A percentile compares a stretch with the other conserved stretches of the same genome.
Evolutionary conservation across 371 early-diverging fungal genomes (phyloP).

Genomic region (Entomophthora muscae): DNA sequence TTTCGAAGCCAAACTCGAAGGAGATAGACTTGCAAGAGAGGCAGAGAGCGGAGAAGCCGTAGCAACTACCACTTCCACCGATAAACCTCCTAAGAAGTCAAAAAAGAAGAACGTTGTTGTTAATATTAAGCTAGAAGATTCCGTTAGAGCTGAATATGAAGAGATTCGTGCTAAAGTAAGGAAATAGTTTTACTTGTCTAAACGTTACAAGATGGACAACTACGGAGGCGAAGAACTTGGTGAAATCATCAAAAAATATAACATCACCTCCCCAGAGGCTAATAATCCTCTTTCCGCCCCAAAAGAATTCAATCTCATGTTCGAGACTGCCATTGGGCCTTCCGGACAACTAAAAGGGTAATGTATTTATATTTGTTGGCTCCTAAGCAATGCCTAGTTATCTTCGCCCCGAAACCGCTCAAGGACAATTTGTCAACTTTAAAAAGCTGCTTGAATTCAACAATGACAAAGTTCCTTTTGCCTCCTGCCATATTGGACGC

Average conservation of each 20-base stretch:
- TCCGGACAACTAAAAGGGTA: slow-evolving; percentile 87
- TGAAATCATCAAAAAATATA: slow-evolving; percentile 67
- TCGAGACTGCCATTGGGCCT: slow-evolving; percentile 95
- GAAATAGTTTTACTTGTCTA: neutral
- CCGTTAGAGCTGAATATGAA: slow-evolving; percentile 50
- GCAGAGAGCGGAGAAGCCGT: slow-evolving; percentile 21
- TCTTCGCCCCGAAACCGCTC: slow-evolving; percentile 99
- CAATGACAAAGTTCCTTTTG: slow-evolving; percentile 98
- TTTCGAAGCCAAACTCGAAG: slow-evolving; percentile 74
- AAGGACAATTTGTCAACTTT: slow-evolving; percentile 99
- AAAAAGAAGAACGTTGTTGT: slow-evolving; percentile 51
- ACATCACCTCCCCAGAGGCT: slow-evolving; percentile 84
- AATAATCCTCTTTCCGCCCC: slow-evolving; percentile 83
- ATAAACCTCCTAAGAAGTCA: slow-evolving; percentile 37
- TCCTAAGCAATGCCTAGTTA: slow-evolving; percentile 48
- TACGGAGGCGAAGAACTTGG: slow-evolving; percentile 74
- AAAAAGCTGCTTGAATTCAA: slow-evolving; percentile 94
- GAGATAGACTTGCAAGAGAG: slow-evolving; percentile 51
- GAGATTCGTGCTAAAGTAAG: slow-evolving; percentile 67
- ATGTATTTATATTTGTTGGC: slow-evolving; percentile 8
- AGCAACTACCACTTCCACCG: slow-evolving; percentile 16
- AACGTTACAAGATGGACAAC: slow-evolving; percentile 62
- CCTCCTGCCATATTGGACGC: slow-evolving; percentile 96
- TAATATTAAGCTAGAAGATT: slow-evolving; percentile 45
- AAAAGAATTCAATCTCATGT: slow-evolving; percentile 98